Percentiles rank a stretch among this genome's conserved stretches.
Evolutionary conservation across 2,329 filamentous ascomycete genomes (phyloP).

Genomic region (Aspergillus neotritici): DNA sequence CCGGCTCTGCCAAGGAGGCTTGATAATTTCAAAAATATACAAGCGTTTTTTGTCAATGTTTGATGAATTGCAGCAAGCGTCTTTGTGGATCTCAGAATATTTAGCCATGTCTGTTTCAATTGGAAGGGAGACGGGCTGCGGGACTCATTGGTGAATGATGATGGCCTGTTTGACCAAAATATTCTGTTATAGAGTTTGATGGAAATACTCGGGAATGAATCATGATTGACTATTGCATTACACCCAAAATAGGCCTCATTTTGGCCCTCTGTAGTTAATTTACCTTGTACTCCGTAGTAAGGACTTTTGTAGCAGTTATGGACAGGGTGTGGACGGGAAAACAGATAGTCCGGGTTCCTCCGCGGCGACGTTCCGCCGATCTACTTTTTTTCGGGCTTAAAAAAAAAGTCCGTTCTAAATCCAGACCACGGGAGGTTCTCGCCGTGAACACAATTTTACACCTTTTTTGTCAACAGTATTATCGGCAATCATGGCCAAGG

Average conservation of each 20-base stretch:
- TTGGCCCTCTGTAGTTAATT: neutral
- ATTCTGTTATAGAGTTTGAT: slow-evolving; percentile 11
- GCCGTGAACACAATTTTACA: neutral
- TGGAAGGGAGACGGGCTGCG: neutral
- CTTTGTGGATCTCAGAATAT: neutral
- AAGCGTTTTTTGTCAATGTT: neutral
- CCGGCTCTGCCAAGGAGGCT: slow-evolving; percentile 29
- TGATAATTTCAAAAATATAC: slow-evolving; percentile 1
- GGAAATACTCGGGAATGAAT: slow-evolving; percentile 13
- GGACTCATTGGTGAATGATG: neutral
- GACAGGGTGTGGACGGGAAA: slow-evolving; percentile 25
- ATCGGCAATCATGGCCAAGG: slow-evolving; percentile 61
- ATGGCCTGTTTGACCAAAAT: slow-evolving; percentile 1
- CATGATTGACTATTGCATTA: slow-evolving; percentile 6
- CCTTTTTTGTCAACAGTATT: slow-evolving; percentile 3
- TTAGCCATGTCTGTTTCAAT: neutral
- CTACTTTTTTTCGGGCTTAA: slow-evolving; percentile 31
- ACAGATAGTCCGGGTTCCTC: slow-evolving; percentile 34
- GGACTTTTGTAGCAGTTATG: neutral
- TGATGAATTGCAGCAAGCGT: neutral
- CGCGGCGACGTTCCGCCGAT: slow-evolving; percentile 21
- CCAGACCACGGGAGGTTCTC: slow-evolving; percentile 8
- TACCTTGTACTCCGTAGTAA: neutral
- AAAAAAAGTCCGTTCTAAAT: slow-evolving; percentile 25
- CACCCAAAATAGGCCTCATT: too few relatives aligned